Conservation (phyloP, 345 rosid species). For the Noccaea caerulescens region DNA sequence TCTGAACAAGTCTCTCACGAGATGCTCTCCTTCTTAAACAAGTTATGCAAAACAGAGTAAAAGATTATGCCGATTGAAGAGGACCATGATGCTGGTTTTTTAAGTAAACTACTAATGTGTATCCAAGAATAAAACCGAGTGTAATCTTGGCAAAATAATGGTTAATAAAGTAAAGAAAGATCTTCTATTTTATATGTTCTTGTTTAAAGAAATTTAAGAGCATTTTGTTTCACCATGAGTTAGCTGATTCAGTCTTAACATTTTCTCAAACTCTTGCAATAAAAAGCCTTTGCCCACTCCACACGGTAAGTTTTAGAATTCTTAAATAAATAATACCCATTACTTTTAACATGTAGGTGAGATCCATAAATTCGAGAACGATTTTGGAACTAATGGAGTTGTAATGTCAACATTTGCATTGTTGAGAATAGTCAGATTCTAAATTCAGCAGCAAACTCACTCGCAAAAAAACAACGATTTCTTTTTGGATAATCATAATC, state of each 20-base stretch:
- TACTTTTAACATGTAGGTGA: neutral
- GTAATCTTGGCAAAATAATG: neutral
- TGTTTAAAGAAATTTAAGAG: no score
- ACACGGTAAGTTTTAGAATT: neutral
- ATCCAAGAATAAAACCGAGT: neutral
- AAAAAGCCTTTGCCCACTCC: no score
- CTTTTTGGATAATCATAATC: constrained; percentile 8
- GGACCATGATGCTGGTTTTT: neutral
- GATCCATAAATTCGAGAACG: constrained; percentile 18
- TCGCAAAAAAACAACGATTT: neutral
- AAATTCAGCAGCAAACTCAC: neutral
- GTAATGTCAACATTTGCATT: neutral
- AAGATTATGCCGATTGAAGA: no score
- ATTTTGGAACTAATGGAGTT: constrained; percentile 7
- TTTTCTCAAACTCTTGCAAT: no score
- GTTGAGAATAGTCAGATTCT: neutral
- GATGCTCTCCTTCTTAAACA: constrained; percentile 56
- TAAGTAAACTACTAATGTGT: constrained; percentile 7
- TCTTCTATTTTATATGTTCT: neutral
- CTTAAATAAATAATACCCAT: neutral
- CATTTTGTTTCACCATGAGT: no score
- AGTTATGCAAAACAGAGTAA: constrained; percentile 37
- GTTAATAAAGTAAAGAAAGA: neutral
- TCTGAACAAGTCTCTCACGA: constrained; percentile 57
- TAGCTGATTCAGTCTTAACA: no score